Conservation (phyloP, 805 yeast genomes). For the Pichia nakasei region DNA sequence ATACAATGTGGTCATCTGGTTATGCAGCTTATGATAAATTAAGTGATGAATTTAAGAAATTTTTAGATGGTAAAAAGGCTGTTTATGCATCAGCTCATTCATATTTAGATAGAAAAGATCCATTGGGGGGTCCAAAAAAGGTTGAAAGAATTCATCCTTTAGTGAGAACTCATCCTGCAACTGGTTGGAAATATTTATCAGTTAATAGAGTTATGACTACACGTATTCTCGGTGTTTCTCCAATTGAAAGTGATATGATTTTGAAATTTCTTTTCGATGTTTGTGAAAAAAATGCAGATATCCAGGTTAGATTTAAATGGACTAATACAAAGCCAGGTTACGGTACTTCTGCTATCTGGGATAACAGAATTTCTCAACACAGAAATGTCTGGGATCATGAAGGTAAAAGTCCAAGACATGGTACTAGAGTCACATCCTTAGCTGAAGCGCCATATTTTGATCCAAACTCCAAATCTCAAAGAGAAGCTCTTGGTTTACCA, state of each 20-base stretch:
- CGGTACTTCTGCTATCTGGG: constrained; percentile 43
- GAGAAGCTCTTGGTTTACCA: constrained; percentile 37
- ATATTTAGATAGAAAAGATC: constrained; percentile 33
- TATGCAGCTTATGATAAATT: constrained; percentile 49
- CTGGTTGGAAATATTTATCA: constrained; percentile 51
- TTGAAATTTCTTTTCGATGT: constrained; percentile 38
- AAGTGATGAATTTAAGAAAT: constrained; percentile 40
- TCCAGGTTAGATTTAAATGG: constrained; percentile 49
- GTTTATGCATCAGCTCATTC: constrained; percentile 32
- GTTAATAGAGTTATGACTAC: constrained; percentile 43
- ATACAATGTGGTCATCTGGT: constrained; percentile 48
- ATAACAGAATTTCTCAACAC: constrained; percentile 39
- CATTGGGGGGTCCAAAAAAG: constrained; percentile 36
- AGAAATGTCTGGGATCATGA: constrained; percentile 36
- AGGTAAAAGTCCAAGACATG: constrained; percentile 38
- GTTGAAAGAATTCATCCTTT: constrained; percentile 52
- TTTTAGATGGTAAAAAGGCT: constrained; percentile 45
- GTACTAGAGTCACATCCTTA: constrained; percentile 44
- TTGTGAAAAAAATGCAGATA: constrained; percentile 43
- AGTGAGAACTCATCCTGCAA: constrained; percentile 56
- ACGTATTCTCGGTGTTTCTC: constrained; percentile 44
- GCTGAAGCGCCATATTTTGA: constrained; percentile 49
- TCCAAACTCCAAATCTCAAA: constrained; percentile 39
- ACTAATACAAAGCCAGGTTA: constrained; percentile 27
- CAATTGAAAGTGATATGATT: constrained; percentile 40